phyloP scores from a whole-genome alignment of 768 basidiomycete species.

The Rhizopogon rudus region DNA sequence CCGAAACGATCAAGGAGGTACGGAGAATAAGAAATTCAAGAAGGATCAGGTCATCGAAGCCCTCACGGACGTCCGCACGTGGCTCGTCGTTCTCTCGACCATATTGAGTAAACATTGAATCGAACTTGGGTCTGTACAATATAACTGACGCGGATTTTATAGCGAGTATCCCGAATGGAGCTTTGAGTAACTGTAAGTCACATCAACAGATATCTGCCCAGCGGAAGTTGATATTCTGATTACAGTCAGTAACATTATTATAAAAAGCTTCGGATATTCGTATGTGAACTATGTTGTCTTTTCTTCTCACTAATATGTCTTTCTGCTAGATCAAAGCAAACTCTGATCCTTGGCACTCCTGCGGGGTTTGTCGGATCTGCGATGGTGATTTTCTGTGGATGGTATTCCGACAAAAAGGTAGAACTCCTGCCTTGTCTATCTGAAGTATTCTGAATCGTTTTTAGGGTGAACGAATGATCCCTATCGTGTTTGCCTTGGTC shows the following conservation, averaged over 20 bases:
- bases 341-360: slow-evolving; percentile 55
- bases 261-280: slow-evolving; percentile 63
- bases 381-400: slow-evolving; percentile 50
- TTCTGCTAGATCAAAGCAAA: slow-evolving; percentile 48
- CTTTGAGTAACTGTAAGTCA: slow-evolving; percentile 54
- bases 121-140: background rate
- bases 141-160: slow-evolving; percentile 3
- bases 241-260: slow-evolving; percentile 56
- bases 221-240: background rate
- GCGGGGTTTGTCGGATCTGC: slow-evolving; percentile 44
- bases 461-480: slow-evolving; percentile 55
- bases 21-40: slow-evolving; percentile 56
- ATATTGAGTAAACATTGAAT: slow-evolving; percentile 39
- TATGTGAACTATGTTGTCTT: slow-evolving; percentile 21
- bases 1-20: slow-evolving; percentile 62
- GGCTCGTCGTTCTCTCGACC: slow-evolving; percentile 57
- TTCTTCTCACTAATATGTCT: background rate
- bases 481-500: slow-evolving; percentile 51
- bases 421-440: background rate
- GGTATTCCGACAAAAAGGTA: slow-evolving; percentile 64
- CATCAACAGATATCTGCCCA: background rate
- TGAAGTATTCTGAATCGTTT: background rate
- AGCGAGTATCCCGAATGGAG: slow-evolving; percentile 69
- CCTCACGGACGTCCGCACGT: slow-evolving; percentile 51
- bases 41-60: slow-evolving; percentile 55